Evolutionary conservation across 2,329 filamentous ascomycete species (phyloP).

Genomic region (Monosporascus sp.): DNA sequence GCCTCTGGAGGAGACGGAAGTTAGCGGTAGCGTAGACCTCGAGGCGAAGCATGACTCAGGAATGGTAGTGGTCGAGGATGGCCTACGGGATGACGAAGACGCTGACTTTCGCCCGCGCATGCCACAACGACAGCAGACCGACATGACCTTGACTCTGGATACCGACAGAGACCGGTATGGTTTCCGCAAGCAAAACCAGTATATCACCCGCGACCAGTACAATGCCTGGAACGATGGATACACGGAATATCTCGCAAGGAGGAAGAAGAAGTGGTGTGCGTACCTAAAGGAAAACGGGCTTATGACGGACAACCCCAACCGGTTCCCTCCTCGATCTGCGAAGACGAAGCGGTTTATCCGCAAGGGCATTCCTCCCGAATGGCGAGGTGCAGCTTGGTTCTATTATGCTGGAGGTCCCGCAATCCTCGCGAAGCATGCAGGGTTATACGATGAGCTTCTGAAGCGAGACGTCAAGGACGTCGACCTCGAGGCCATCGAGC

Average conservation of each 20-base stretch:
- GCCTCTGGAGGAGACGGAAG: slow-evolving; percentile 22
- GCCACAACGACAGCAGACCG: slow-evolving; percentile 21
- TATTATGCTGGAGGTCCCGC: slow-evolving; percentile 87
- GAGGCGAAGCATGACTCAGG: slow-evolving; percentile 44
- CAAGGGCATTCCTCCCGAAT: slow-evolving; percentile 90
- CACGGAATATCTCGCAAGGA: slow-evolving; percentile 65
- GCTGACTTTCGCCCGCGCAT: slow-evolving; percentile 9
- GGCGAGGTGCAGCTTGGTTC: slow-evolving; percentile 95
- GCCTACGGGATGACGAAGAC: slow-evolving; percentile 1
- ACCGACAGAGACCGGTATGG: slow-evolving; percentile 75
- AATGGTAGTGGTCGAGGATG: slow-evolving; percentile 35
- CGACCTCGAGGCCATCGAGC: slow-evolving; percentile 86
- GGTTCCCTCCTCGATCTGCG: slow-evolving; percentile 73
- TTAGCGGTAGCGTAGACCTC: slow-evolving; percentile 9
- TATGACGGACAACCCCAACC: slow-evolving; percentile 63
- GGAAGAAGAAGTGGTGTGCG: slow-evolving; percentile 75
- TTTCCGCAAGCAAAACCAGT: slow-evolving; percentile 82
- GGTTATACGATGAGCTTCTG: slow-evolving; percentile 69
- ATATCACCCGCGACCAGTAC: slow-evolving; percentile 71
- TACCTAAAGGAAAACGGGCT: slow-evolving; percentile 74
- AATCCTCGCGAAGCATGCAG: slow-evolving; percentile 68
- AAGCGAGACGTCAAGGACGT: slow-evolving; percentile 59
- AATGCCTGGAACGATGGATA: slow-evolving; percentile 77
- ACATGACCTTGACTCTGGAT: slow-evolving; percentile 39
- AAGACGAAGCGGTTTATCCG: slow-evolving; percentile 88